Evolutionary conservation across 1,139 yeast genomes (phyloP).

Genomic region (Candida glucosophila): DNA sequence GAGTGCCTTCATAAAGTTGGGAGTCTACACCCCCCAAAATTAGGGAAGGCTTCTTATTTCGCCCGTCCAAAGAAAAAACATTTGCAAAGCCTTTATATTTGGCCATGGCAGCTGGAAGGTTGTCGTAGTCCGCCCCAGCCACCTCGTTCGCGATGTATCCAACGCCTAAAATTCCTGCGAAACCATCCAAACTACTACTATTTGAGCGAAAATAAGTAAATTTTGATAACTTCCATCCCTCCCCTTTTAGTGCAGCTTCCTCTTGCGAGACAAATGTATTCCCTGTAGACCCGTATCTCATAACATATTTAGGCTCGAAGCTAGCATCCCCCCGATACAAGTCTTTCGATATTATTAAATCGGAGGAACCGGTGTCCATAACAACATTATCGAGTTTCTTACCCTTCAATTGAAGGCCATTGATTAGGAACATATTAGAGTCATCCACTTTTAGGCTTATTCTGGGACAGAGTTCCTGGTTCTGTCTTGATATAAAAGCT

Average conservation of each 20-base stretch:
- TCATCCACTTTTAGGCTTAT: no score
- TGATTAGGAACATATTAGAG: conserved; percentile 8
- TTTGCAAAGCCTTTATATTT: no score
- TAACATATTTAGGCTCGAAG: conserved; percentile 4
- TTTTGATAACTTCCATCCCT: conserved; percentile 3
- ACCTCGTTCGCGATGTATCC: conserved; percentile 9
- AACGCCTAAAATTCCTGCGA: conserved; percentile 6
- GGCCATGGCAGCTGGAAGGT: conserved; percentile 8
- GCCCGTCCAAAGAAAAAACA: conserved; percentile 11
- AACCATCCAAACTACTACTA: conserved; percentile 3
- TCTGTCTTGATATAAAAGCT: no score
- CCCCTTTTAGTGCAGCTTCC: conserved; percentile 6
- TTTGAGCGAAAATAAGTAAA: conserved; percentile 6
- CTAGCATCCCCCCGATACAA: conserved; percentile 8
- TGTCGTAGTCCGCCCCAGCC: conserved; percentile 8
- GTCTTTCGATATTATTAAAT: conserved; percentile 9
- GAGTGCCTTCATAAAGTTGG: conserved; percentile 9
- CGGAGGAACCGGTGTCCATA: conserved; percentile 18
- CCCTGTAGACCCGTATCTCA: conserved; percentile 11
- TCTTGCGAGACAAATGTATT: conserved; percentile 6
- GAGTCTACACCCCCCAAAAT: conserved; percentile 17
- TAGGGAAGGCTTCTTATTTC: conserved; percentile 5
- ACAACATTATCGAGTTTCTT: conserved; percentile 8
- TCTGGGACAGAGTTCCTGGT: no score
- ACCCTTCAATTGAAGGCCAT: conserved; percentile 11